Evolutionary conservation across 2,329 filamentous ascomycete species (phyloP).

Genomic region (Pseudodiploospora longispora): DNA sequence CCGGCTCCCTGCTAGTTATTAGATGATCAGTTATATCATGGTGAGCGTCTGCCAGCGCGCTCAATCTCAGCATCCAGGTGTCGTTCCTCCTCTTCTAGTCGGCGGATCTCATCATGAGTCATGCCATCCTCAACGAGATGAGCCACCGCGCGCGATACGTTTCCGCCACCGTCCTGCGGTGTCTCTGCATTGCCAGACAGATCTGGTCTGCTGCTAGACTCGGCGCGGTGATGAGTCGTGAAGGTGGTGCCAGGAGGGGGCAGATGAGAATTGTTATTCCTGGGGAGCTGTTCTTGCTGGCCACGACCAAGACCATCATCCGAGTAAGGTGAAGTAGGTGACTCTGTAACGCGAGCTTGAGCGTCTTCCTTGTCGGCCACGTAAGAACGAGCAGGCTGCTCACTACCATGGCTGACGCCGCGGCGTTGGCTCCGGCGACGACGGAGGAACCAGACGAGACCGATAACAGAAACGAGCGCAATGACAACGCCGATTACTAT

Average conservation of each 20-base stretch:
- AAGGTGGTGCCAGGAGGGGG: no score
- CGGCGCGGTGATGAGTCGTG: no score
- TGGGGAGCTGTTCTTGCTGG: background rate
- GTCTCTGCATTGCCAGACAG: constrained; percentile 8
- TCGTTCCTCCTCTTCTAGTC: constrained; percentile 50
- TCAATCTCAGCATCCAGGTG: constrained; percentile 50
- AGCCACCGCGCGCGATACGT: constrained; percentile 31
- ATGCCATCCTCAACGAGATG: constrained; percentile 54
- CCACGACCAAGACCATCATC: constrained; percentile 26
- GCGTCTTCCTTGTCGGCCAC: constrained; percentile 39
- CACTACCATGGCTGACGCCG: constrained; percentile 3
- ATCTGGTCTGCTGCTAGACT: no score
- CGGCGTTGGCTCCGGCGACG: constrained; percentile 20
- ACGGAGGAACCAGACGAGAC: constrained; percentile 34
- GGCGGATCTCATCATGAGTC: constrained; percentile 47
- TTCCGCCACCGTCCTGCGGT: constrained; percentile 15
- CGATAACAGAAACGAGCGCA: constrained; percentile 30
- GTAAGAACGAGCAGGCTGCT: constrained; percentile 26
- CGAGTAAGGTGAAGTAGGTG: constrained; percentile 35
- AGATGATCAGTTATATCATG: constrained; percentile 7
- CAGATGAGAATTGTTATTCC: no score
- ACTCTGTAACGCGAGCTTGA: constrained; percentile 27
- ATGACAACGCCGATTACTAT: constrained; percentile 34
- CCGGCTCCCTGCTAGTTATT: background rate
- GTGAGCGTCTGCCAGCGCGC: constrained; percentile 25